Conservation (phyloP, 352 stramenopile genomes). For the Pythium guiyangense region DNA sequence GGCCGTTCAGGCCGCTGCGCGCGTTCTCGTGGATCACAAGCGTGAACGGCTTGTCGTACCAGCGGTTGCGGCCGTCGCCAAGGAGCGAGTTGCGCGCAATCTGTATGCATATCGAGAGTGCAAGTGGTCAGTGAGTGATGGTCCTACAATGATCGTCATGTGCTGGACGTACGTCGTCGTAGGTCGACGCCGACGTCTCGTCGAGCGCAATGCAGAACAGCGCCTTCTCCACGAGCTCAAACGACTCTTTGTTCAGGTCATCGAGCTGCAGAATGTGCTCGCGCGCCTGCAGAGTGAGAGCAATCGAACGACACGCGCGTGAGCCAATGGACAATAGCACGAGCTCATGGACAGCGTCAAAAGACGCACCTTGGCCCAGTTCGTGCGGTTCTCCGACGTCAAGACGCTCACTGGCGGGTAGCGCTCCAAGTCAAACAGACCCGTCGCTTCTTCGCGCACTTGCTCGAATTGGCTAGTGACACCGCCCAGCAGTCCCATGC, state of each 20-base stretch:
- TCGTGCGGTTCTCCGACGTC: slow-evolving; percentile 93
- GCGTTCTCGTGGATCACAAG: slow-evolving; percentile 96
- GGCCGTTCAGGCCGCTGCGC: slow-evolving; percentile 92
- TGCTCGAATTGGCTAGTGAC: slow-evolving; percentile 68
- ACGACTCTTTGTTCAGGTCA: slow-evolving; percentile 83
- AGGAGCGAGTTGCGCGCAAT: slow-evolving; percentile 83
- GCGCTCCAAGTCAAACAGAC: slow-evolving; percentile 80
- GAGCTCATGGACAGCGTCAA: not conserved
- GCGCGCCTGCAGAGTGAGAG: slow-evolving; percentile 30
- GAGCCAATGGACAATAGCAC: not conserved
- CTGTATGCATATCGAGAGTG: slow-evolving; percentile 7
- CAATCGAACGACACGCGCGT: not conserved
- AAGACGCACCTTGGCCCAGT: slow-evolving; percentile 88
- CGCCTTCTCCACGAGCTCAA: slow-evolving; percentile 91
- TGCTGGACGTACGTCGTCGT: slow-evolving; percentile 50
- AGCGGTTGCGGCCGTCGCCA: slow-evolving; percentile 93
- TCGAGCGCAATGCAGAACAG: slow-evolving; percentile 93
- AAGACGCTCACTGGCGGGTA: slow-evolving; percentile 91
- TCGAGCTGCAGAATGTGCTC: slow-evolving; percentile 84
- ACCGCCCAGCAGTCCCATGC: not conserved
- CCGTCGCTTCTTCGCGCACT: slow-evolving; percentile 80
- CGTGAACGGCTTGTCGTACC: slow-evolving; percentile 98
- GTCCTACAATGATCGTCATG: not conserved
- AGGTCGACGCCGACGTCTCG: slow-evolving; percentile 76
- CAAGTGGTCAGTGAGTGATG: too few relatives aligned